Percentiles rank a stretch among this genome's conserved stretches.
Evolutionary conservation across 1,284 basidiomycete genomes (phyloP).

Genomic region (Ustilago cynodontis): DNA sequence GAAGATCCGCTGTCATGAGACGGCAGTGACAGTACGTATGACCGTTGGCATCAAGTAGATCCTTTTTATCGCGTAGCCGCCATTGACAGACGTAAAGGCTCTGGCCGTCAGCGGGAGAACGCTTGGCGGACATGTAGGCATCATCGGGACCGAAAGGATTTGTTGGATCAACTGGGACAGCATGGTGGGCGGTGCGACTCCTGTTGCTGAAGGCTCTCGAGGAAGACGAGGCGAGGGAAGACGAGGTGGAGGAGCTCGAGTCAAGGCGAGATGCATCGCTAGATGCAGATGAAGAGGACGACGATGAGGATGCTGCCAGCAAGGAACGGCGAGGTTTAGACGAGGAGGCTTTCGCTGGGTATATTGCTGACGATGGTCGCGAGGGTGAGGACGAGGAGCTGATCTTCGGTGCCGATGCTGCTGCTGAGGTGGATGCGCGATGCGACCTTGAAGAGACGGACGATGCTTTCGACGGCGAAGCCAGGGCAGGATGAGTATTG

Average conservation of each 20-base stretch:
- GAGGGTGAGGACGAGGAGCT: background rate
- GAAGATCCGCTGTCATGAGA: conserved; percentile 33
- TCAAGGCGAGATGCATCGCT: background rate
- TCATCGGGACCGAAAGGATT: conserved; percentile 33
- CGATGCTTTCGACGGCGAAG: conserved; percentile 7
- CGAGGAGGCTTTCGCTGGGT: background rate
- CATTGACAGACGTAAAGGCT: conserved; percentile 23
- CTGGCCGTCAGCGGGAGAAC: conserved; percentile 4
- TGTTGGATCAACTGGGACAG: conserved; percentile 6
- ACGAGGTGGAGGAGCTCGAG: conserved; percentile 11
- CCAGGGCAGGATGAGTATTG: background rate
- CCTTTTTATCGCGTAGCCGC: conserved; percentile 34
- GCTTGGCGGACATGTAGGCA: conserved; percentile 13
- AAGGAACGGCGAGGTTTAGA: background rate
- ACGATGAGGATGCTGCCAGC: background rate
- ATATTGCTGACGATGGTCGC: background rate
- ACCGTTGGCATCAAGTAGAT: conserved; percentile 15
- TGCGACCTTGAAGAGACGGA: background rate
- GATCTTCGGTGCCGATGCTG: background rate
- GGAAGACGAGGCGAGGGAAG: conserved; percentile 1
- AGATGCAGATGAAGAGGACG: conserved; percentile 8
- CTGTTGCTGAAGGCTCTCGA: conserved; percentile 5
- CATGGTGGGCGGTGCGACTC: conserved; percentile 11
- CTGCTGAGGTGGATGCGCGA: background rate
- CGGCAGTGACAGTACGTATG: conserved; percentile 19